phyloP scores from a whole-genome alignment of 2,329 filamentous ascomycete species.

The Hirsutella thompsonii region DNA sequence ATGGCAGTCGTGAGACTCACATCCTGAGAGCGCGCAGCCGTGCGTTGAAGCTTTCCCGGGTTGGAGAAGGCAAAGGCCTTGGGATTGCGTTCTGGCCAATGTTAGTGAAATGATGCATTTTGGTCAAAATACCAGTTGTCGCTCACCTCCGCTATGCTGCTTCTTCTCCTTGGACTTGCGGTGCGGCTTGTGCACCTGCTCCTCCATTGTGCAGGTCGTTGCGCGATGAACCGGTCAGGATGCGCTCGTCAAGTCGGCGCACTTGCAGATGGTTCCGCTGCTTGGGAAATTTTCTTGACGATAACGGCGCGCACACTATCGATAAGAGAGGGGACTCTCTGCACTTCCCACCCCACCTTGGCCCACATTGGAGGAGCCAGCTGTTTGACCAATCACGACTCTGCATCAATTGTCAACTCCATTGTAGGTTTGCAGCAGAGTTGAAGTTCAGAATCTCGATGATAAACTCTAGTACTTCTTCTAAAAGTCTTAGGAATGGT shows the following conservation, averaged over 20 bases:
- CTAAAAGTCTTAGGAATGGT: no score
- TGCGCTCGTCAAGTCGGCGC: background rate
- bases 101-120: slow-evolving; percentile 9
- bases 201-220: slow-evolving; percentile 44
- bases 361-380: no score
- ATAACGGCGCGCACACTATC: background rate
- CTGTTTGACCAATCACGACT: no score
- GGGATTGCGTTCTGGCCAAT: slow-evolving; percentile 54
- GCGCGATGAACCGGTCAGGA: background rate
- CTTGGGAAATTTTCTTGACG: background rate
- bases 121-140: slow-evolving; percentile 37
- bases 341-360: no score
- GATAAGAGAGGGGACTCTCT: slow-evolving; percentile 6
- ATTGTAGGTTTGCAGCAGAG: no score
- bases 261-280: background rate
- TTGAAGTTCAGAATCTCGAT: no score
- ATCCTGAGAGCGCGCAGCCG: slow-evolving; percentile 61
- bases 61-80: slow-evolving; percentile 83
- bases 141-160: slow-evolving; percentile 27
- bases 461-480: no score
- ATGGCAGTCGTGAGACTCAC: no score
- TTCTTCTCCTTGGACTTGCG: slow-evolving; percentile 84
- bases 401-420: no score
- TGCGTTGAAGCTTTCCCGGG: slow-evolving; percentile 66
- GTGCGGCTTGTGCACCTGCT: slow-evolving; percentile 77